phyloP scores from a whole-genome alignment of 2,329 filamentous ascomycete species.

The Hypoxylon sp. region DNA sequence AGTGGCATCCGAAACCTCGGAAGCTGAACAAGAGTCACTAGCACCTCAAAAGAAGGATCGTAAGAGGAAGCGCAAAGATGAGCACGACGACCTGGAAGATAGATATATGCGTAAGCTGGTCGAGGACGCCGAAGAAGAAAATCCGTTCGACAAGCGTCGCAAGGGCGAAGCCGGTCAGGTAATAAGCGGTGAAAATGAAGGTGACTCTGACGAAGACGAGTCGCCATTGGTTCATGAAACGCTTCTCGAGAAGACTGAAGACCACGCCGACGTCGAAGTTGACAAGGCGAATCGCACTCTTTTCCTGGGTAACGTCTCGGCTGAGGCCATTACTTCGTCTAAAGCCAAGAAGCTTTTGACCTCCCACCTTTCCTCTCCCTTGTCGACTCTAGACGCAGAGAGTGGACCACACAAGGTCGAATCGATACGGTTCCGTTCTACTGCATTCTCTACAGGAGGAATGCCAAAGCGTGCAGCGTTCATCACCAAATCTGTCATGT shows the following conservation, averaged over 20 bases:
- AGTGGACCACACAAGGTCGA: slow-evolving; percentile 75
- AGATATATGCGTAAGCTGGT: slow-evolving; percentile 74
- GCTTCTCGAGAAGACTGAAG: slow-evolving; percentile 59
- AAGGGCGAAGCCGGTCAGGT: slow-evolving; percentile 53
- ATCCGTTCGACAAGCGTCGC: slow-evolving; percentile 63
- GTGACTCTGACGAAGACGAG: slow-evolving; percentile 50
- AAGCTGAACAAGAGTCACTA: slow-evolving; percentile 51
- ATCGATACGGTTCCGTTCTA: slow-evolving; percentile 92
- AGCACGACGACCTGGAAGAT: slow-evolving; percentile 74
- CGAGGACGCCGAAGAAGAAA: slow-evolving; percentile 63
- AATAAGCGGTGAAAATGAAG: slow-evolving; percentile 40
- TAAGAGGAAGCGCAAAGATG: slow-evolving; percentile 73
- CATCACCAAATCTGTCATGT: slow-evolving; percentile 89
- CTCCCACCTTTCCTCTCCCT: slow-evolving; percentile 79
- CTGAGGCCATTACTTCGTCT: slow-evolving; percentile 82
- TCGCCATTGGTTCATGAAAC: slow-evolving; percentile 65
- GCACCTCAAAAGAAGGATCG: slow-evolving; percentile 59
- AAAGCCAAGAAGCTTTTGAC: slow-evolving; percentile 79
- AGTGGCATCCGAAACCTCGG: slow-evolving; percentile 47
- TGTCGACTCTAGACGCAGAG: slow-evolving; percentile 61
- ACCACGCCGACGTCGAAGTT: slow-evolving; percentile 63
- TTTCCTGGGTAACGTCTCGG: slow-evolving; percentile 91
- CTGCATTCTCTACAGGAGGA: slow-evolving; percentile 78
- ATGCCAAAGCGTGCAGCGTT: slow-evolving; percentile 95
- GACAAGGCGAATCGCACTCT: slow-evolving; percentile 91